phyloP scores from a whole-genome alignment of 2,329 filamentous ascomycete genomes.

The Penicillium sp. region DNA sequence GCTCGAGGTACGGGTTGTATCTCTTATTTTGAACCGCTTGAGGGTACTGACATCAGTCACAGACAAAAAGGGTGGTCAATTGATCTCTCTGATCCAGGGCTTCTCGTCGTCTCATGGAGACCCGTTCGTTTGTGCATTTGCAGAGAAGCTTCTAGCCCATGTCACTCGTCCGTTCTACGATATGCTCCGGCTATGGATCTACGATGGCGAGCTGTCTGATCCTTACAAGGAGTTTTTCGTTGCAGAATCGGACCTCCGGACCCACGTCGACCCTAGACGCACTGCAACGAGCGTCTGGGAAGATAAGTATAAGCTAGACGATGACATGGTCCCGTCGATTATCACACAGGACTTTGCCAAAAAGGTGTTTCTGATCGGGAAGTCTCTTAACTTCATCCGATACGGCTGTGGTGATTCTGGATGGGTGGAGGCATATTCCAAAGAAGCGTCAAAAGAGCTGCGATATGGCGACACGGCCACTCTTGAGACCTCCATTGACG shows the following conservation, averaged over 20 bases:
- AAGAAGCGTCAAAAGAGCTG: conserved; percentile 86
- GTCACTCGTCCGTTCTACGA: conserved; percentile 96
- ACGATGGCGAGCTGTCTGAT: conserved; percentile 96
- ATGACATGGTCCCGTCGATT: conserved; percentile 87
- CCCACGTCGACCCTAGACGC: conserved; percentile 51
- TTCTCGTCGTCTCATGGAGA: conserved; percentile 95
- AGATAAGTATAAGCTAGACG: conserved; percentile 87
- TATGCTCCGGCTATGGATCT: conserved; percentile 95
- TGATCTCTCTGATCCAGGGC: conserved; percentile 90
- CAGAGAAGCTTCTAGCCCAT: conserved; percentile 80
- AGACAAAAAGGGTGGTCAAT: conserved; percentile 78
- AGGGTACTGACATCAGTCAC: conserved; percentile 10
- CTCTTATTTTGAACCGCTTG: neutral
- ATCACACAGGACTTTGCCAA: conserved; percentile 92
- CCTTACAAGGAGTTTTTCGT: conserved; percentile 97
- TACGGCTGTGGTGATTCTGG: conserved; percentile 90
- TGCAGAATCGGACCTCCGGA: conserved; percentile 68
- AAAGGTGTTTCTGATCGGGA: conserved; percentile 96
- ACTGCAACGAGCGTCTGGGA: conserved; percentile 91
- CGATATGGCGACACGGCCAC: conserved; percentile 91
- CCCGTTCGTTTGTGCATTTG: conserved; percentile 89
- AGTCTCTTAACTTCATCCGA: conserved; percentile 96
- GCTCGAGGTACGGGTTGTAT: conserved; percentile 62
- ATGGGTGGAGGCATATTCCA: conserved; percentile 96
- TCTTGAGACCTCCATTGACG: conserved; percentile 89